These are phyloP conservation scores for Pigoraptor vietnamica DNA, from an alignment of 78 protist genomes.

Conservation along the genomic window DNA sequence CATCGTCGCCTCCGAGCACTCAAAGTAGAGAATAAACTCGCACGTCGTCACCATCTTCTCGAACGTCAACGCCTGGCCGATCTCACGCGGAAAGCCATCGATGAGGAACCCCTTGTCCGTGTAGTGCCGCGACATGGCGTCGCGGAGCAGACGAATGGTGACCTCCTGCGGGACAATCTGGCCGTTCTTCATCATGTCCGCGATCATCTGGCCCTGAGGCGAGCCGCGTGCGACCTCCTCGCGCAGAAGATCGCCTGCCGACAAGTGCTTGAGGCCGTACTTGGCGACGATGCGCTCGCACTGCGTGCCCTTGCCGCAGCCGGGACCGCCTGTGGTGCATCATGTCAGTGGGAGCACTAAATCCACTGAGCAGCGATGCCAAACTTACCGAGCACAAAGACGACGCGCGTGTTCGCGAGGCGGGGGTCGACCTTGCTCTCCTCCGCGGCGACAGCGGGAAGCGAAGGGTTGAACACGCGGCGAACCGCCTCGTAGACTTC, in stretches of 20 bases:
- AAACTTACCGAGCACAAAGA: constrained; percentile 31
- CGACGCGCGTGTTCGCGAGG: not conserved
- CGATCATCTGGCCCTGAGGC: constrained; percentile 10
- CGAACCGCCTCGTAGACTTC: not conserved
- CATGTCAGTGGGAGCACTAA: constrained; percentile 6
- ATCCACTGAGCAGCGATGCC: not conserved
- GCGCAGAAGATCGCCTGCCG: constrained; percentile 48
- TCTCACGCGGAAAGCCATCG: constrained; percentile 71
- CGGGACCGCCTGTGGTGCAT: constrained; percentile 50
- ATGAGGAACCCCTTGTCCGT: constrained; percentile 27
- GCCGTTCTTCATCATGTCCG: constrained; percentile 16
- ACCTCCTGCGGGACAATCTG: constrained; percentile 28
- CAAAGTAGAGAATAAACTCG: constrained; percentile 49
- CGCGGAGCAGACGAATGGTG: constrained; percentile 15
- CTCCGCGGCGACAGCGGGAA: too few relatives aligned
- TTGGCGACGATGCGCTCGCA: constrained; percentile 21
- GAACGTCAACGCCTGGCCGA: not conserved
- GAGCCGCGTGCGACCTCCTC: constrained; percentile 8
- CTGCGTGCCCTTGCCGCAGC: constrained; percentile 56
- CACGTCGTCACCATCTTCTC: not conserved
- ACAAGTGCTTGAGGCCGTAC: constrained; percentile 24
- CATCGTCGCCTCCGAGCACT: constrained; percentile 44
- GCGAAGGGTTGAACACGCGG: not conserved
- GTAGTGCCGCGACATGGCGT: not conserved
- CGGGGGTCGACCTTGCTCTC: not conserved